phyloP scores from a whole-genome alignment of 202 grass and related monocot genomes.

The Eragrostis tef region DNA sequence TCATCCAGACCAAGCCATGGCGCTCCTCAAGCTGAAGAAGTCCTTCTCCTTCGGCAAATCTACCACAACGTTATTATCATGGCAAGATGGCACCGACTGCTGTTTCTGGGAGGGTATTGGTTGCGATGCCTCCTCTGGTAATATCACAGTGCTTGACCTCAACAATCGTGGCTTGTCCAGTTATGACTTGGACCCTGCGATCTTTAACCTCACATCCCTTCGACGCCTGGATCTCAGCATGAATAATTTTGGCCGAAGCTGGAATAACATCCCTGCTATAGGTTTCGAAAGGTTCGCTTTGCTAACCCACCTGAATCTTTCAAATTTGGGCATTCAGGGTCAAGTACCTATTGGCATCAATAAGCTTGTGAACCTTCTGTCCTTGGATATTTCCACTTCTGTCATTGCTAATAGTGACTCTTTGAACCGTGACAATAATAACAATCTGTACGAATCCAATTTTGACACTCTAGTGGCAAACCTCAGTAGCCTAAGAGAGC shows the following conservation, averaged over 20 bases:
- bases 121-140: slow-evolving; percentile 11
- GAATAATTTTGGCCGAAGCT: background rate
- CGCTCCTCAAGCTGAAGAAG: slow-evolving; percentile 39
- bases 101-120: slow-evolving; percentile 46
- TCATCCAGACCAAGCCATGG: slow-evolving; percentile 13
- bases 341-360: slow-evolving; percentile 37
- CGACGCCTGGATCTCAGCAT: slow-evolving; percentile 23
- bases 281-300: slow-evolving; percentile 16
- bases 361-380: slow-evolving; percentile 40
- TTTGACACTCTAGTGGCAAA: slow-evolving; percentile 27
- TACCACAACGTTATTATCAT: background rate
- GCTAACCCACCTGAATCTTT: slow-evolving; percentile 50
- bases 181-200: background rate
- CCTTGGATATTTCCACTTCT: slow-evolving; percentile 38
- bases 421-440: background rate
- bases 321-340: background rate
- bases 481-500: slow-evolving; percentile 41
- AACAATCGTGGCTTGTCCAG: background rate
- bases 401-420: too few species aligned
- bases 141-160: slow-evolving; percentile 38
- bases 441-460: background rate
- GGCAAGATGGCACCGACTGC: slow-evolving; percentile 48
- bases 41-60: background rate
- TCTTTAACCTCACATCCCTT: slow-evolving; percentile 51
- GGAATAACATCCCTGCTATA: background rate